phyloP scores from a whole-genome alignment of 352 stramenopile genomes.

The Pelagophyceae sp. region DNA sequence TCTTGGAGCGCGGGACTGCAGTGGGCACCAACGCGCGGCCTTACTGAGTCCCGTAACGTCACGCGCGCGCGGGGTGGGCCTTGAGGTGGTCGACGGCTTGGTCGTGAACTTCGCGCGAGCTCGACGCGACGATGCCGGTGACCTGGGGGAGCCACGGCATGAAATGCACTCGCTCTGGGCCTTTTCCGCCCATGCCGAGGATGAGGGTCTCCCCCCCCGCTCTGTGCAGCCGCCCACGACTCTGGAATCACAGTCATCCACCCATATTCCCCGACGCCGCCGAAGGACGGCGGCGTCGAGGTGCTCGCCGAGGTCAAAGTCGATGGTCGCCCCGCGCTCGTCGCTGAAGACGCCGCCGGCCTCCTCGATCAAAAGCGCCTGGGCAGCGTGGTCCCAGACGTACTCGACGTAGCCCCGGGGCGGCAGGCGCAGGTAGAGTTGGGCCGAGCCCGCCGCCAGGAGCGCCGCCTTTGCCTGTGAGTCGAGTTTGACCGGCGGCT shows the following conservation, averaged over 20 bases:
- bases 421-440: slow-evolving; percentile 44
- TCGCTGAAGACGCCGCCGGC: slow-evolving; percentile 62
- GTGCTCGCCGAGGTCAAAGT: slow-evolving; percentile 43
- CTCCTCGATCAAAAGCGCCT: slow-evolving; percentile 46
- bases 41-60: too few relatives aligned
- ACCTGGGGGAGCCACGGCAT: too few relatives aligned
- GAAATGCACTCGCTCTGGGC: too few relatives aligned
- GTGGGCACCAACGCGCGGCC: too few relatives aligned
- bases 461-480: slow-evolving; percentile 50
- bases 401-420: slow-evolving; percentile 48
- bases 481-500: slow-evolving; percentile 35
- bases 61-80: too few relatives aligned
- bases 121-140: slow-evolving; percentile 7
- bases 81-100: not conserved
- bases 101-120: not conserved
- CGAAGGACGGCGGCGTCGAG: too few relatives aligned
- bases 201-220: too few relatives aligned
- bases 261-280: too few relatives aligned
- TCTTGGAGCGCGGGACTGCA: too few relatives aligned
- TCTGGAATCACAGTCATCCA: too few relatives aligned
- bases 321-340: slow-evolving; percentile 69
- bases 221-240: too few relatives aligned
- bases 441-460: slow-evolving; percentile 42
- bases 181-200: too few relatives aligned
- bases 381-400: slow-evolving; percentile 60